Conservation (phyloP, 805 yeast species). For the Nakazawaea populi region DNA sequence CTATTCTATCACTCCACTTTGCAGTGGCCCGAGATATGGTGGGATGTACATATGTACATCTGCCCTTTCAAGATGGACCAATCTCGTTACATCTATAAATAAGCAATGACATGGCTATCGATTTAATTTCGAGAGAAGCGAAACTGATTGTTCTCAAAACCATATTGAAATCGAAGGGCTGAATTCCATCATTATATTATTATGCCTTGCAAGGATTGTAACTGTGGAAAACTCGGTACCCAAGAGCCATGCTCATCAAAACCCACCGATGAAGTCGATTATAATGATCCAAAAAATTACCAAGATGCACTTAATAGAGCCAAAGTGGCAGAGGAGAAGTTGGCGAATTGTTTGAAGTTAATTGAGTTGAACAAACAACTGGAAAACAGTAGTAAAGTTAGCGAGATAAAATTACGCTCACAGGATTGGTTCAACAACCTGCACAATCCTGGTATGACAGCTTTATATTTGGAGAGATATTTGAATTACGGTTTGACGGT, state of each 20-base stretch:
- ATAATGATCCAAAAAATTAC: conserved; percentile 12
- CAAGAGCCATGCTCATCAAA: not conserved
- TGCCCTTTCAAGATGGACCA: too few relatives aligned
- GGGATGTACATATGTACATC: too few relatives aligned
- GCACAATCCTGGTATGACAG: conserved; percentile 18
- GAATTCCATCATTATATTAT: too few relatives aligned
- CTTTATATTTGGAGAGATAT: conserved; percentile 19
- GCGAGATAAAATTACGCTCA: conserved; percentile 11
- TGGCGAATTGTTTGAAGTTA: not conserved
- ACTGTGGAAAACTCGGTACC: conserved; percentile 13
- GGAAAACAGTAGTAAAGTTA: too few relatives aligned
- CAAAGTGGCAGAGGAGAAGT: conserved; percentile 12
- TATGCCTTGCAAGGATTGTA: conserved; percentile 20
- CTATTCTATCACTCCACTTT: too few relatives aligned
- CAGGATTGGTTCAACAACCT: conserved; percentile 18
- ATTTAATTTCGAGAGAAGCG: too few relatives aligned
- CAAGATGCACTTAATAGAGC: conserved; percentile 12
- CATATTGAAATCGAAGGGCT: too few relatives aligned
- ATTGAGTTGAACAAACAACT: too few relatives aligned
- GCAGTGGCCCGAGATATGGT: too few relatives aligned
- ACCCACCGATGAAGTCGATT: conserved; percentile 9
- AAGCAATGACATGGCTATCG: too few relatives aligned
- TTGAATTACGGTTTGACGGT: conserved; percentile 18
- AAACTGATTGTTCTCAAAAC: too few relatives aligned
- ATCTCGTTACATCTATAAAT: too few relatives aligned